Conservation (phyloP, 2,329 filamentous ascomycete genomes). For the Xylaria sp. region DNA sequence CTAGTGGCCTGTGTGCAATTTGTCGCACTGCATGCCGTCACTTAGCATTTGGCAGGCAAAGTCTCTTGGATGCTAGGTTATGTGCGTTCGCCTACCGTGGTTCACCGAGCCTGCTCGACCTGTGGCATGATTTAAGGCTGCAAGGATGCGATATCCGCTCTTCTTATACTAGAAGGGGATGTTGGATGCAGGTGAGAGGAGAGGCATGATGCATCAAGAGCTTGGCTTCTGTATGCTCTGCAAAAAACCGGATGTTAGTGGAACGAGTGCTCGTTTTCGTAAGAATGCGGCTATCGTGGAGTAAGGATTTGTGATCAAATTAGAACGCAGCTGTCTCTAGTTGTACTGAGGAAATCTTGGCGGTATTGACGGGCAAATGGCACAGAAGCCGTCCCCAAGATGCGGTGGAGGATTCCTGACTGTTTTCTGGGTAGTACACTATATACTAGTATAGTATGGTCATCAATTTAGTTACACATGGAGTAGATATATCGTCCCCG, state of each 20-base stretch:
- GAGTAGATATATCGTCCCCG: too few species aligned
- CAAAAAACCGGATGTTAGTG: slow-evolving; percentile 6
- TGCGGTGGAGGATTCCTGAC: not conserved
- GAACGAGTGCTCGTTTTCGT: not conserved
- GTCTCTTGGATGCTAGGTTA: not conserved
- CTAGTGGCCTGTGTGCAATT: slow-evolving; percentile 8
- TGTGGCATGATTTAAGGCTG: not conserved
- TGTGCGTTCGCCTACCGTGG: slow-evolving; percentile 1
- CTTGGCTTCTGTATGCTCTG: slow-evolving; percentile 19
- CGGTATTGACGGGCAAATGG: not conserved
- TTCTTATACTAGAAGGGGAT: slow-evolving; percentile 3
- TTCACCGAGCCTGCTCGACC: slow-evolving; percentile 6
- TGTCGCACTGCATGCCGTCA: slow-evolving; percentile 16
- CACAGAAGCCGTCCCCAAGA: not conserved
- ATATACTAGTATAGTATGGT: not conserved
- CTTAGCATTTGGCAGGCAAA: not conserved
- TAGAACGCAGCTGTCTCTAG: slow-evolving; percentile 2
- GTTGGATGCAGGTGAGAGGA: slow-evolving; percentile 3
- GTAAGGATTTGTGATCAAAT: slow-evolving; percentile 5
- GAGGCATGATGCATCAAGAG: slow-evolving; percentile 1
- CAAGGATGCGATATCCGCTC: not conserved
- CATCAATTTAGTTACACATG: not conserved
- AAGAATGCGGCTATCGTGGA: not conserved
- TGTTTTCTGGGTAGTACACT: not conserved
- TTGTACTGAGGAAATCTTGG: slow-evolving; percentile 1